Evolutionary conservation across 495 filamentous ascomycete genomes (phyloP).

Genomic region (Penicillium cinerascens): DNA sequence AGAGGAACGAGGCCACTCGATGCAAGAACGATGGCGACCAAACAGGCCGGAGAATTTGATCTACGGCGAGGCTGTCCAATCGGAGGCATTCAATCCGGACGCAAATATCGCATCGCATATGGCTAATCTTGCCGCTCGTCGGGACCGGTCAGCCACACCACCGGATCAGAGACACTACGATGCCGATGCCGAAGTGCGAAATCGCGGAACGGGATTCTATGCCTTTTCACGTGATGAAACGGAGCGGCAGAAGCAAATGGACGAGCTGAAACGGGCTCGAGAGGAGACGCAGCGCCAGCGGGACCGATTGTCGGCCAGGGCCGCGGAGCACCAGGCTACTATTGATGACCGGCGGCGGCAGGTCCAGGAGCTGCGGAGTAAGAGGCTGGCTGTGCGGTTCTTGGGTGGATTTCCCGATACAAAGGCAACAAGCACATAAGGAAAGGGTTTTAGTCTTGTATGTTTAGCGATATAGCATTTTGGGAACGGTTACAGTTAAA

Average conservation of each 20-base stretch:
- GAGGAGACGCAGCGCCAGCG: constrained; percentile 62
- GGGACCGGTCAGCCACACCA: constrained; percentile 73
- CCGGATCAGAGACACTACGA: constrained; percentile 81
- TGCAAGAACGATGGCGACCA: constrained; percentile 55
- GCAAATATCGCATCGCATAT: constrained; percentile 57
- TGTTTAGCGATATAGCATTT: neutral
- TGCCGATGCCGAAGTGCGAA: constrained; percentile 73
- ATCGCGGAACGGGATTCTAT: constrained; percentile 88
- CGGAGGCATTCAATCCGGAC: constrained; percentile 72
- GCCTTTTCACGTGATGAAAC: constrained; percentile 71
- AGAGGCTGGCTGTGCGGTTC: neutral
- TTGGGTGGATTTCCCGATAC: neutral
- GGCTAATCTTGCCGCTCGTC: constrained; percentile 65
- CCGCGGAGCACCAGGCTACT: neutral
- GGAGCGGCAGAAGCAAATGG: constrained; percentile 69
- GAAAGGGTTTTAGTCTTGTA: neutral
- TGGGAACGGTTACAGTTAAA: too few relatives aligned
- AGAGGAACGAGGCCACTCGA: constrained; percentile 30
- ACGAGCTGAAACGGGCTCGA: constrained; percentile 61
- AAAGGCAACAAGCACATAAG: neutral
- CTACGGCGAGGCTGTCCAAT: constrained; percentile 77
- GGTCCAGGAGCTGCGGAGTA: constrained; percentile 1
- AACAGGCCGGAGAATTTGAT: constrained; percentile 68
- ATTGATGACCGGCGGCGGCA: constrained; percentile 4
- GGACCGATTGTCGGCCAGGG: constrained; percentile 6